These are phyloP conservation scores for Candida dendrica DNA, from an alignment of 805 yeast genomes.

Conservation along the genomic window DNA sequence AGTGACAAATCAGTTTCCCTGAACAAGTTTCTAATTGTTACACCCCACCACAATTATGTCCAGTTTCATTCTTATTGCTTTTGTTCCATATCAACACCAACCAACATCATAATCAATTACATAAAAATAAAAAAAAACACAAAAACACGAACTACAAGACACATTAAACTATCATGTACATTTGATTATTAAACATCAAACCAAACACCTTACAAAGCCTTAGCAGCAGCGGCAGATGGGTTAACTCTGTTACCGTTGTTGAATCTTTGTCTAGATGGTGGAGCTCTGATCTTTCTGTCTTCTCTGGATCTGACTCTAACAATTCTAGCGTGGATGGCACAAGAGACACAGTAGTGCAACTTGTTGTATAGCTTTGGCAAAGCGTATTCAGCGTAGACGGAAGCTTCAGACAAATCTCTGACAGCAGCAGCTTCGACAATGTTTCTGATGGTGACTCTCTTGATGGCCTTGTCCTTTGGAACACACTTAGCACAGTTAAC, in stretches of 20 bases:
- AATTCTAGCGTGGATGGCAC: conserved; percentile 99
- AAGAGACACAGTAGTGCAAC: conserved; percentile 99
- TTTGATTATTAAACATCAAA: conserved; percentile 5
- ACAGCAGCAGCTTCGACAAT: conserved; percentile 99
- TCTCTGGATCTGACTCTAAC: conserved; percentile 99
- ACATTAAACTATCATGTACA: background rate
- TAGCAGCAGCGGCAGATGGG: conserved; percentile 97
- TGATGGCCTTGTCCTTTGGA: conserved; percentile 99
- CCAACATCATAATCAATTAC: too few relatives aligned
- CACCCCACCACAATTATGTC: too few relatives aligned
- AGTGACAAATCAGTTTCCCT: too few relatives aligned
- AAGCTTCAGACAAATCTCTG: conserved; percentile 99
- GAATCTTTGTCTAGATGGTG: conserved; percentile 99
- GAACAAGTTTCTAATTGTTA: too few relatives aligned
- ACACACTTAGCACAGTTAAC: conserved; percentile 99
- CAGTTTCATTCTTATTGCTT: too few relatives aligned
- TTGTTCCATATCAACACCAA: too few relatives aligned
- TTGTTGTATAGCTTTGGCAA: conserved; percentile 99
- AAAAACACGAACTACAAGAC: background rate
- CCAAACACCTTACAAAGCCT: conserved; percentile 50
- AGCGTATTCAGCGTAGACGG: conserved; percentile 98
- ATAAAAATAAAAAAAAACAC: too few relatives aligned
- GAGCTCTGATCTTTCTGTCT: conserved; percentile 98
- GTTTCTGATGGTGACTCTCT: conserved; percentile 99
- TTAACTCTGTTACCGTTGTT: conserved; percentile 91